A percentile compares a stretch with the other conserved stretches of the same genome.
phyloP scores from a whole-genome alignment of 108 stramenopile species.

The Cyclotella sp. region DNA sequence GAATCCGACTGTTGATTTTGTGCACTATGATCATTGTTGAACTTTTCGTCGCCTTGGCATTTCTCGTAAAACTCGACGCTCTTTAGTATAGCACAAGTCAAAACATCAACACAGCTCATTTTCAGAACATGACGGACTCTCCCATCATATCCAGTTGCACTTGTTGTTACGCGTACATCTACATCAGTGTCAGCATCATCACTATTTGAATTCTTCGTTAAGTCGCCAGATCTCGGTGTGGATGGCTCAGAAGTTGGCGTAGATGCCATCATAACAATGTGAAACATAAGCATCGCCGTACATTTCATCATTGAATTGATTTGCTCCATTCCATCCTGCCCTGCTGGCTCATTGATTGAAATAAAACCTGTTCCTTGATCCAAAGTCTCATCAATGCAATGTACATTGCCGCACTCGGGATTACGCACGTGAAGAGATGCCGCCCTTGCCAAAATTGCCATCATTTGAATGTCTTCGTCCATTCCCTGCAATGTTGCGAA shows the following conservation, averaged over 20 bases:
- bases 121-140: conserved; percentile 63
- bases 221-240: not conserved
- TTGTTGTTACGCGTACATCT: not conserved
- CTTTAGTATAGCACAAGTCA: conserved; percentile 40
- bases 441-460: conserved; percentile 52
- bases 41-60: not conserved
- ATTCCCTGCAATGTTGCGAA: conserved; percentile 46
- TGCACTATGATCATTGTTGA: not conserved
- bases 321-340: conserved; percentile 41
- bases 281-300: conserved; percentile 50
- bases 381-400: not conserved
- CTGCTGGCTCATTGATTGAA: not conserved
- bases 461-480: conserved; percentile 55
- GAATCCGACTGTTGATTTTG: conserved; percentile 20
- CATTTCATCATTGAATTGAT: conserved; percentile 57
- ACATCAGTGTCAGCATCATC: not conserved
- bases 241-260: conserved; percentile 9
- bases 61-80: conserved; percentile 34
- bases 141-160: conserved; percentile 56
- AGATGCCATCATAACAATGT: conserved; percentile 48
- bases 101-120: conserved; percentile 54
- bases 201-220: not conserved
- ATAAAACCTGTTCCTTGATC: too few species aligned
- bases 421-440: conserved; percentile 23
- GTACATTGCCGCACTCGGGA: not conserved